phyloP scores from a whole-genome alignment of 345 rosid genomes.

The Syzygium grande region DNA sequence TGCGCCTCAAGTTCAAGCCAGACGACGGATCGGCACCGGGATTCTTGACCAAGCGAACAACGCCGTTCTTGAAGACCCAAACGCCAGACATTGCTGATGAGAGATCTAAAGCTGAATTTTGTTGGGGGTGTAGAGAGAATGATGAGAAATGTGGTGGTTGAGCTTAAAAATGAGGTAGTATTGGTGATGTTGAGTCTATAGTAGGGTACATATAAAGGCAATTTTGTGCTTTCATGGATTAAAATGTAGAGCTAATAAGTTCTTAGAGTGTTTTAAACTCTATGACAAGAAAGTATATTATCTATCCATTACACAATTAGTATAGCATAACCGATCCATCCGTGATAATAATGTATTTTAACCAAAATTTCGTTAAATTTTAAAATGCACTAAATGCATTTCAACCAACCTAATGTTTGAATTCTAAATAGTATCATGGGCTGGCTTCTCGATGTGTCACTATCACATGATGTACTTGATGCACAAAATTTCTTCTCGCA shows the following conservation, averaged over 20 bases:
- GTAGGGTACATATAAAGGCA: neutral
- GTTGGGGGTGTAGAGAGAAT: slow-evolving; percentile 29
- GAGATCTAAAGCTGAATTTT: neutral
- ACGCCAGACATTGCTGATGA: slow-evolving; percentile 53
- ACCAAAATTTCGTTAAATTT: no score
- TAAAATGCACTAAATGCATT: no score
- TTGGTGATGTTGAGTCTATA: neutral
- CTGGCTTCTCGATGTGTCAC: neutral
- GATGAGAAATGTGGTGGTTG: slow-evolving; percentile 10
- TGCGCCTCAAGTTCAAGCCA: slow-evolving; percentile 18
- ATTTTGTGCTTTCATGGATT: neutral
- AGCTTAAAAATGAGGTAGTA: neutral
- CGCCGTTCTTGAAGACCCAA: slow-evolving; percentile 73
- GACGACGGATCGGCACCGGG: slow-evolving; percentile 27
- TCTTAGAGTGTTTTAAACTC: neutral
- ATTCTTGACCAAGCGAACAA: slow-evolving; percentile 50
- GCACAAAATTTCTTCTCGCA: neutral
- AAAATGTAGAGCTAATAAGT: neutral
- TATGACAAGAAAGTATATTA: neutral
- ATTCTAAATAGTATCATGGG: neutral
- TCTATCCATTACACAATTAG: neutral
- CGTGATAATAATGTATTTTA: no score
- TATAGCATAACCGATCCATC: neutral
- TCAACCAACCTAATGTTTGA: no score
- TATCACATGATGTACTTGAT: neutral